These are phyloP conservation scores for Dendrocalamus latiflorus DNA, from an alignment of 202 grass and related monocot genomes.

Conservation along the genomic window DNA sequence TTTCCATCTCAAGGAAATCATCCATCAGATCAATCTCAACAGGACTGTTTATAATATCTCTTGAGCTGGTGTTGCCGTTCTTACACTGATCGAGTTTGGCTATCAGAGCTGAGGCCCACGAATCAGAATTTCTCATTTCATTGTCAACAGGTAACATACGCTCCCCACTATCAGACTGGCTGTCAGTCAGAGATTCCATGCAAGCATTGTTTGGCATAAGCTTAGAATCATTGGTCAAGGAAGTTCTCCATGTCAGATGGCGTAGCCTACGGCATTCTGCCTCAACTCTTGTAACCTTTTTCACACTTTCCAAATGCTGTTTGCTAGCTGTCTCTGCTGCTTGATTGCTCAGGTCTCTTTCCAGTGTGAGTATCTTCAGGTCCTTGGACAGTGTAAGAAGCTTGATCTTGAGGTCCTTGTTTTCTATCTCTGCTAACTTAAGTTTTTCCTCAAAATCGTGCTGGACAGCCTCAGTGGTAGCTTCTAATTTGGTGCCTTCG, in stretches of 20 bases:
- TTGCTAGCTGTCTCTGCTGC: slow-evolving; percentile 95
- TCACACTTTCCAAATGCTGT: slow-evolving; percentile 83
- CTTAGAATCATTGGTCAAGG: slow-evolving; percentile 37
- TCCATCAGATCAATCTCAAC: slow-evolving; percentile 82
- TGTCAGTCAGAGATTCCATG: slow-evolving; percentile 72
- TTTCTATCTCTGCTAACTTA: slow-evolving; percentile 54
- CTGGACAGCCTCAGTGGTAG: not conserved
- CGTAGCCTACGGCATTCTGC: slow-evolving; percentile 73
- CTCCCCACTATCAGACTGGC: slow-evolving; percentile 75
- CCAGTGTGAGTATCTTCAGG: slow-evolving; percentile 55
- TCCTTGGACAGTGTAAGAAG: slow-evolving; percentile 46
- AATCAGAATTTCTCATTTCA: slow-evolving; percentile 69
- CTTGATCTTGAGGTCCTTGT: slow-evolving; percentile 53
- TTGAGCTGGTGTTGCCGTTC: slow-evolving; percentile 31
- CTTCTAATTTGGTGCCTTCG: slow-evolving; percentile 35
- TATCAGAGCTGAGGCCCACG: slow-evolving; percentile 78
- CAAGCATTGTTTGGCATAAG: slow-evolving; percentile 41
- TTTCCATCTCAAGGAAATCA: slow-evolving; percentile 99
- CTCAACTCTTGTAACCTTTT: slow-evolving; percentile 74
- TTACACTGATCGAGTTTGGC: slow-evolving; percentile 85
- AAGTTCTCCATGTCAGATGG: slow-evolving; percentile 39
- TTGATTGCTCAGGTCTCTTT: slow-evolving; percentile 84
- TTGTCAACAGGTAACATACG: slow-evolving; percentile 52
- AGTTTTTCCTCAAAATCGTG: slow-evolving; percentile 52
- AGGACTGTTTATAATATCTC: slow-evolving; percentile 39